phyloP scores from a whole-genome alignment of 1,139 yeast species.

The Arxiozyma slooffiae region DNA sequence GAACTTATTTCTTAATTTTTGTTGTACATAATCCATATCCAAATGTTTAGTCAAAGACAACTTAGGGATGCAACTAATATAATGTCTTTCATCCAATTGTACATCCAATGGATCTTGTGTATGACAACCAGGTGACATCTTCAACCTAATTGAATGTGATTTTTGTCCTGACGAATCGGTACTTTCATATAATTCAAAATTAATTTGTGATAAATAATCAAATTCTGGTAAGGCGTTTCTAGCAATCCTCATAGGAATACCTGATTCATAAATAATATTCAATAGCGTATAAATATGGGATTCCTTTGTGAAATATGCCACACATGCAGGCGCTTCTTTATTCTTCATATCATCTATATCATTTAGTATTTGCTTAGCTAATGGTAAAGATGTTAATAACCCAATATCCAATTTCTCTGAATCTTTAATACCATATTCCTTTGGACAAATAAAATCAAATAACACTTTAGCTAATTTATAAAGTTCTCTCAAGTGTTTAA shows the following conservation, averaged over 20 bases:
- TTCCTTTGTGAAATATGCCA: constrained; percentile 91
- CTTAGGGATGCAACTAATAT: constrained; percentile 90
- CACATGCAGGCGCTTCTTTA: constrained; percentile 70
- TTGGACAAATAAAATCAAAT: constrained; percentile 96
- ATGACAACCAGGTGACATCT: constrained; percentile 95
- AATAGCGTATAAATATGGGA: constrained; percentile 90
- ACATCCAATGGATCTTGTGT: constrained; percentile 96
- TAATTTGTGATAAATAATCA: constrained; percentile 90
- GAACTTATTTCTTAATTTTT: constrained; percentile 72
- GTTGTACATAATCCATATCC: constrained; percentile 83
- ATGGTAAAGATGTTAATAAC: constrained; percentile 81
- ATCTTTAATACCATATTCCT: constrained; percentile 94
- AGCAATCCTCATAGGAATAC: constrained; percentile 86
- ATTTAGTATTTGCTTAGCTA: constrained; percentile 75
- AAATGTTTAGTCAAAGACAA: constrained; percentile 83
- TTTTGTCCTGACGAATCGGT: constrained; percentile 59
- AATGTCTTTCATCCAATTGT: constrained; percentile 90
- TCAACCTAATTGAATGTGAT: constrained; percentile 77
- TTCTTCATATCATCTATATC: constrained; percentile 76
- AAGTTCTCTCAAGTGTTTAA: constrained; percentile 72
- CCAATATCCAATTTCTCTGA: constrained; percentile 96
- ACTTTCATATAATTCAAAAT: constrained; percentile 84
- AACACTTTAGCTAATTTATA: constrained; percentile 84
- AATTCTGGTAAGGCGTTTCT: constrained; percentile 93
- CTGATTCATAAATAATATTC: constrained; percentile 88